Conservation (phyloP, 2,329 filamentous ascomycete species). For the Apiospora arundinis region DNA sequence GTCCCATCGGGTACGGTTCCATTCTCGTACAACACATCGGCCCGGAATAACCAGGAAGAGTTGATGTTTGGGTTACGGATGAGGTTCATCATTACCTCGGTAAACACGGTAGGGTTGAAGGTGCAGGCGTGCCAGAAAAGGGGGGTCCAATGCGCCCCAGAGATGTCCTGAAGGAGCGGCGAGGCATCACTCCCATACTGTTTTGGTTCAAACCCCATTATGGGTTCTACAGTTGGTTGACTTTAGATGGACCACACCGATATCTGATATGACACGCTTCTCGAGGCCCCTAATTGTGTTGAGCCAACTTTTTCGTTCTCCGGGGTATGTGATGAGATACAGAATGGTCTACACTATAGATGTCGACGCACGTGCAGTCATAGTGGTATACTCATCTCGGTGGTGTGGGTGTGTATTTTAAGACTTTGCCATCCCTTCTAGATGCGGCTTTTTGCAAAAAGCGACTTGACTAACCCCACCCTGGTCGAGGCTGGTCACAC, state of each 20-base stretch:
- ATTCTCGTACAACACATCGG: conserved; percentile 71
- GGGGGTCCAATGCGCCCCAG: conserved; percentile 55
- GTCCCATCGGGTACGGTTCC: conserved; percentile 41
- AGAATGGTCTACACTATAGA: background rate
- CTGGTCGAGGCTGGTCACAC: conserved; percentile 11
- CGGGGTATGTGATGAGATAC: background rate
- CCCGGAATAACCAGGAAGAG: conserved; percentile 77
- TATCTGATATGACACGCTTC: background rate
- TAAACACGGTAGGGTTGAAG: conserved; percentile 69
- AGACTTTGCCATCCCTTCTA: conserved; percentile 9
- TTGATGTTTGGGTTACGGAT: conserved; percentile 83
- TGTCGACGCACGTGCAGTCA: background rate
- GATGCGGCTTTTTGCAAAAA: conserved; percentile 18
- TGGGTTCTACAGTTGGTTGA: background rate
- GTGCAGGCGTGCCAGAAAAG: conserved; percentile 63
- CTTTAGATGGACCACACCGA: no score
- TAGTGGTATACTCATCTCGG: background rate
- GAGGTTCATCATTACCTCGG: conserved; percentile 73
- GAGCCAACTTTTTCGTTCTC: background rate
- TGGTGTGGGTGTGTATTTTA: background rate
- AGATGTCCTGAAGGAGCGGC: conserved; percentile 44
- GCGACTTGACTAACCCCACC: conserved; percentile 2
- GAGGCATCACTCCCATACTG: conserved; percentile 41
- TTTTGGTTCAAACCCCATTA: conserved; percentile 45
- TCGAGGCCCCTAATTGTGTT: background rate